phyloP scores from a whole-genome alignment of 2,329 filamentous ascomycete genomes.

The Hymenoscyphus fructigenus region DNA sequence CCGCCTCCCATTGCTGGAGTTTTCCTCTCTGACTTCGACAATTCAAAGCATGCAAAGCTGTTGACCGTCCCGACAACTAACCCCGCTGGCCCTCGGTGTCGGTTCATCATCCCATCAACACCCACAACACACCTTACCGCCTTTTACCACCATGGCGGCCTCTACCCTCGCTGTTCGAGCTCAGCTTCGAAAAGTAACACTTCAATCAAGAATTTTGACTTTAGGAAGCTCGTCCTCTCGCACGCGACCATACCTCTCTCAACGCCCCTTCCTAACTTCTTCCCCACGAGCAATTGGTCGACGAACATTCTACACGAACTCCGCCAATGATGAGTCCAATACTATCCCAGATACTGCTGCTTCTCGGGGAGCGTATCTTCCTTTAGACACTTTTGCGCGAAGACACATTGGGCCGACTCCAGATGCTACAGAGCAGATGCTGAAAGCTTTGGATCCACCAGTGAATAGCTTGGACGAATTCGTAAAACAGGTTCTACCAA shows the following conservation, averaged over 20 bases:
- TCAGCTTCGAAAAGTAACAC: constrained; percentile 26
- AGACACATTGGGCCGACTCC: constrained; percentile 85
- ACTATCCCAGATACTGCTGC: constrained; percentile 19
- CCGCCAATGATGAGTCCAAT: constrained; percentile 32
- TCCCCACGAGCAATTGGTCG: constrained; percentile 20
- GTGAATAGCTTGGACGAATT: constrained; percentile 76
- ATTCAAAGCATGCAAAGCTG: neutral
- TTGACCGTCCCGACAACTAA: neutral
- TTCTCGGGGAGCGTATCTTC: constrained; percentile 42
- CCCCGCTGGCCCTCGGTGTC: neutral
- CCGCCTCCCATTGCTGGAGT: neutral
- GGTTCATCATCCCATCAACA: neutral
- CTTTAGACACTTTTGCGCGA: constrained; percentile 63
- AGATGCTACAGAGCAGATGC: constrained; percentile 71
- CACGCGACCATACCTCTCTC: constrained; percentile 29
- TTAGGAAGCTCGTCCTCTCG: constrained; percentile 17
- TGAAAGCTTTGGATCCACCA: constrained; percentile 74
- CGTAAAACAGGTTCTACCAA: constrained; percentile 77
- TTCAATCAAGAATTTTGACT: constrained; percentile 20
- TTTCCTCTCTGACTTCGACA: neutral
- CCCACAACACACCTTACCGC: constrained; percentile 16
- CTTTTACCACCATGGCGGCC: constrained; percentile 28
- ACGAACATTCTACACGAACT: constrained; percentile 37
- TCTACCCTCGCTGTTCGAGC: constrained; percentile 28
- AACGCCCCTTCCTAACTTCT: constrained; percentile 18